Evolutionary conservation across 352 stramenopile genomes (phyloP), one percentile per base, ranked within the genome.

Genomic region (Pythium rishiriense): DNA sequence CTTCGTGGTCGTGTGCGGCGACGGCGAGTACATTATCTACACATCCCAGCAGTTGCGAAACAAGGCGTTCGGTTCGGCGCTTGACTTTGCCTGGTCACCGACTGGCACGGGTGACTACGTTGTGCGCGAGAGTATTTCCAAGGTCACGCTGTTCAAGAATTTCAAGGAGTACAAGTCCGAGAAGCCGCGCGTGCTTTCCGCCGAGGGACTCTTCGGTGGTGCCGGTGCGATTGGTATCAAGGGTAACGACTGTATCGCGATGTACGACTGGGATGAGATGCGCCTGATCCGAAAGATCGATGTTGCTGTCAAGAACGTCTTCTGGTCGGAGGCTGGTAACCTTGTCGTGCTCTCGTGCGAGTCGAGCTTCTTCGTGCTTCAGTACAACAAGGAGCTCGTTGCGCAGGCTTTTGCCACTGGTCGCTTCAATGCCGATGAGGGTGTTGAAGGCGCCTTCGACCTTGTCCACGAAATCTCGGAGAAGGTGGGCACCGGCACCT

Each of bases 21-120:
- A 99, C 79, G 97, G 97, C 42, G 98, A 99, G 82, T 99, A 99
- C 81, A 99, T 99, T 69, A 99, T 99, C 72, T 99, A 99, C 83
- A 99, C 98, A 24, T 94, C 97, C 10, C 96, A 99, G 80, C 88
- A 93, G 63, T 69, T 97, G 47, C 84, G 93, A 43, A 97, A 96
- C 74, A 99, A 99, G 73, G 93, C 94, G 4, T 99, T 99, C 70
- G 98, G 98, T 39, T 86, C 94, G 37, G 97, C 91, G 0, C 85
- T 99, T 29, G 97, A 99, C 76, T 99, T 99, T 87, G 97, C 97
- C 21, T 99, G 98, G 98, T 97, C 88, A 37, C 90, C 90, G 0
- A 93, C 87, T 9, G 97, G 97, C 51, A 99, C 97, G 7, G 97
- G 97, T 37, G 98, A 99, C 75, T 99, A 99, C 70, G 96, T 98